Base-by-base conservation (phyloP, 2,329 filamentous ascomycete genomes). In the Parafenestella ontariensis region DNA sequence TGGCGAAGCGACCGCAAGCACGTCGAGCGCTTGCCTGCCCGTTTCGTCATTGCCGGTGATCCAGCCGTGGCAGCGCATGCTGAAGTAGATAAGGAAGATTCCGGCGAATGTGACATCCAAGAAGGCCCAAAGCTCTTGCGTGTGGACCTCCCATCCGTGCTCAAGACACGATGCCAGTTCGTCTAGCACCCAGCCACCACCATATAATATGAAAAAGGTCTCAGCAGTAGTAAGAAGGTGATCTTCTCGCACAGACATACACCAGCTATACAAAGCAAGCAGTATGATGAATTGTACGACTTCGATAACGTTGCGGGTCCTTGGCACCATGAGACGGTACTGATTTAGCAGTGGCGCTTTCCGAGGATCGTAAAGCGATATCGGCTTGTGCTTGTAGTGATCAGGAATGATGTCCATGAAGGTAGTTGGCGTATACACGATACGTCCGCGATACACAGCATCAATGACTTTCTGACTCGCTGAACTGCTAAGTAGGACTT, bases 111-210 rank as follows among this genome's bases (percentile, higher is more conserved):
- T 86, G 42, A 94, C 87, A 71, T 95, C 91, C 15, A 96, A 83
- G 66, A 96, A 95, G 0, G 90, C 92, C 91, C 91, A 96, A 3
- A 96, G 78, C 64, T 95, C 94, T 72, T 96, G 90, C 0, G 91
- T 92, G 68, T 95, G 93, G 1, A 95, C 91, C 53, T 86, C 85
- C 90, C 90, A 87, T 45, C 84, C 82, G 69, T 95, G 91, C 60
- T 91, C 90, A 15, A 91, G 74, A 24, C 92, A 88, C 0, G 89
- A 91, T 1, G 89, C 88, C 66, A 91, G 85, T 67, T 92, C 89
- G 69, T 94, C 90, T 28, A 93, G 77, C 2, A 86, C 86, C 91
- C 91, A 95, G 17, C 91, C 91, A 57, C 88, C 85, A 1, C 87
- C 86, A 68, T 91, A 96, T 1, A 94, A 72, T 23, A 85, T 81